Percentiles rank a stretch among this genome's conserved stretches.
Conservation (phyloP, 2,329 filamentous ascomycete species). For the Cladosporium austrohemisphaericum region DNA sequence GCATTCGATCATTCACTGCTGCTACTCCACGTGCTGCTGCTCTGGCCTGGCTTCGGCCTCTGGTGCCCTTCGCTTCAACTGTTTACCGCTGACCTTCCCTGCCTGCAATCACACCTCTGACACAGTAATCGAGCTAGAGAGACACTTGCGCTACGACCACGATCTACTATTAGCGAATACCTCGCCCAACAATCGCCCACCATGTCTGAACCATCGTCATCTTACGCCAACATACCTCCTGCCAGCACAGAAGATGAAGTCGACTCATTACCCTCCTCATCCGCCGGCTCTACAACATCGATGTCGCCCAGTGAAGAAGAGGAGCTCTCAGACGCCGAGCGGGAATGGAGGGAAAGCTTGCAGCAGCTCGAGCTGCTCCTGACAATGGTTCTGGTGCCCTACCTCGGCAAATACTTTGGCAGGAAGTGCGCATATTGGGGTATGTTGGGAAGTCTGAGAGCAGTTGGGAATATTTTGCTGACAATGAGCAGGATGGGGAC, state of each 20-base stretch:
- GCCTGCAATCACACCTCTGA: too few relatives aligned
- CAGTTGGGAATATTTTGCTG: constrained; percentile 19
- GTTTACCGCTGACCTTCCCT: too few relatives aligned
- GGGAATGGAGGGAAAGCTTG: constrained; percentile 90
- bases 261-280: constrained; percentile 50
- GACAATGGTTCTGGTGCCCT: constrained; percentile 92
- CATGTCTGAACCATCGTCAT: constrained; percentile 47
- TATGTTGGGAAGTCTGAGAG: constrained; percentile 48
- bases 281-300: constrained; percentile 46
- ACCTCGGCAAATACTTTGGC: constrained; percentile 90
- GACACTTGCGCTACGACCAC: too few relatives aligned
- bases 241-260: constrained; percentile 37
- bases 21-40: background rate
- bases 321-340: constrained; percentile 79
- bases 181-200: constrained; percentile 10
- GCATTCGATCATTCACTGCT: background rate
- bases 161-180: too few relatives aligned
- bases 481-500: constrained; percentile 69
- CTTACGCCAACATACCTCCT: constrained; percentile 47
- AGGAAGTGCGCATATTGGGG: constrained; percentile 95
- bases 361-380: constrained; percentile 90
- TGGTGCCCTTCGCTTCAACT: too few relatives aligned
- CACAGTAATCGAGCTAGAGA: too few relatives aligned
- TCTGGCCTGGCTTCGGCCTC: too few relatives aligned
- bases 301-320: constrained; percentile 42